These are phyloP conservation scores for Magnusiomyces suaveolens DNA, from an alignment of 1,139 yeast species.

Conservation along the genomic window DNA sequence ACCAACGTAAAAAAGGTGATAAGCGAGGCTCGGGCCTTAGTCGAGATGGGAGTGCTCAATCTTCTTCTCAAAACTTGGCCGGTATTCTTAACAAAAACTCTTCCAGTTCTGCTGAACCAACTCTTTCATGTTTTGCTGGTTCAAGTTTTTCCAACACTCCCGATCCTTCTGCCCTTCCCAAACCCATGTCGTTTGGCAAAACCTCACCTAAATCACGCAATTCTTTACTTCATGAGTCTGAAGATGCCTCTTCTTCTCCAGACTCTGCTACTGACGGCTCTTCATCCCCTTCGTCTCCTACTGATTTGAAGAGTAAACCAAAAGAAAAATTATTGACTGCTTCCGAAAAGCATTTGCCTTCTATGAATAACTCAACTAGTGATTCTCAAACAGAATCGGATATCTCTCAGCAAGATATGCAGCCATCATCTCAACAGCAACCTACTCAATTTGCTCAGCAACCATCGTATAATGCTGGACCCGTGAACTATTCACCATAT, in stretches of 20 bases:
- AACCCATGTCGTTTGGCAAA: slow-evolving; percentile 30
- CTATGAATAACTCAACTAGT: background rate
- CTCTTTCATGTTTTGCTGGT: slow-evolving; percentile 30
- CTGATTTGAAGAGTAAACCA: background rate
- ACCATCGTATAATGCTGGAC: background rate
- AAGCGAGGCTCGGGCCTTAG: no score
- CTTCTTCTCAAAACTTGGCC: background rate
- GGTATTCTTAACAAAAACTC: background rate
- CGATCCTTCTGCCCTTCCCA: slow-evolving; percentile 37
- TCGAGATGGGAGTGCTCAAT: no score
- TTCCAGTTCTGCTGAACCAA: background rate
- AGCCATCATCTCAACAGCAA: background rate
- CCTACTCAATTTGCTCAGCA: background rate
- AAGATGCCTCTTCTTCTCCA: background rate
- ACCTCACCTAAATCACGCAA: slow-evolving; percentile 3
- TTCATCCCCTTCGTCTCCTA: background rate
- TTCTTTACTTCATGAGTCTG: background rate
- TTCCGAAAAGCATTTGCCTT: background rate
- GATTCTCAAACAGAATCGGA: background rate
- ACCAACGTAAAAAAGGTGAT: background rate
- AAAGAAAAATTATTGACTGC: background rate
- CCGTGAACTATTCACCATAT: background rate
- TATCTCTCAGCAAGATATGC: background rate
- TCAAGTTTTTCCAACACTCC: slow-evolving; percentile 38
- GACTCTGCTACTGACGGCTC: background rate